Evolutionary conservation across 495 filamentous ascomycete species (phyloP), one percentile per base, ranked within the genome.

Genomic region (Tricharina praecox): DNA sequence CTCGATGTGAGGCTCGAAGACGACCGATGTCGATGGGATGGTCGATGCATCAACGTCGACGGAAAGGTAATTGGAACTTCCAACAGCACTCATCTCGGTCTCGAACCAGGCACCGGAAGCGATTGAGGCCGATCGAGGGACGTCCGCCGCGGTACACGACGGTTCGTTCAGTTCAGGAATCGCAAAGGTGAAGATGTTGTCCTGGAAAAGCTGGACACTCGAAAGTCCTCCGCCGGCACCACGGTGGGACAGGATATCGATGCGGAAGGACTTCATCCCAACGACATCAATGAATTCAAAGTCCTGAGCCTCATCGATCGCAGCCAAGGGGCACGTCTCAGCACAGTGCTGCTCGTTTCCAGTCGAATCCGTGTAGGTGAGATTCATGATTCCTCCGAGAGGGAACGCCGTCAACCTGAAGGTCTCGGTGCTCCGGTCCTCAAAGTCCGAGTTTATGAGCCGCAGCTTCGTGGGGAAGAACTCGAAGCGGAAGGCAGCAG

Each of bases 381-480:
- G 71, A 62, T 96, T 95, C 82, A 96, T 85, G 59, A 96, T 94
- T 25, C 92, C 92, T 55, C 80, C 78, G 54, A 85, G 75, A 3
- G 85, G 85, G 24, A 85, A 63, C 16, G 82, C 78, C 23, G 82
- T 82, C 57, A 84, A 86, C 28, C 85, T 73, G 67, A 83, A 97
- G 13, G 75, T 75, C 63, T 81, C 78, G 5, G 90, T 95, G 23
- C 90, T 88, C 47, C 86, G 75, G 44, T 82, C 85, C 61, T 85
- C 77, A 42, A 78, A 69, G 51, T 84, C 78, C 8, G 92, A 92
- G 64, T 97, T 97, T 70, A 84, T 84, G 3, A 97, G 68, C 18
- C 86, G 75, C 28, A 97, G 62, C 59, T 85, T 93, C 16, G 83
- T 84, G 0, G 90, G 90, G 48, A 73, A 63, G 56, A 90, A 94